These are phyloP conservation scores for Phaeosphaeriaceae sp. DNA, from an alignment of 2,329 filamentous ascomycete species.

Conservation along the genomic window DNA sequence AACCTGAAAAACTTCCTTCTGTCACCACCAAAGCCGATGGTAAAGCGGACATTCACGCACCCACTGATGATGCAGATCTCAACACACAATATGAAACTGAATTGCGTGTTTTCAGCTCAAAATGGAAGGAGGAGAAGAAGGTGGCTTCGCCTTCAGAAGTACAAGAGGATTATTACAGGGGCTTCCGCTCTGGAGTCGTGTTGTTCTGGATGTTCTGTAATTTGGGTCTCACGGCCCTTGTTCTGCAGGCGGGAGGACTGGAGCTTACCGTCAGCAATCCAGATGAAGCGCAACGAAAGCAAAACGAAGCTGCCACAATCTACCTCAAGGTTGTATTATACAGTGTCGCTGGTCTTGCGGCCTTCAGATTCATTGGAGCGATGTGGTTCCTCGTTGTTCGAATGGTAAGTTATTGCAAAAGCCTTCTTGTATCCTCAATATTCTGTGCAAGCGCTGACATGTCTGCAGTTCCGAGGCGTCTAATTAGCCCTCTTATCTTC, in stretches of 20 bases:
- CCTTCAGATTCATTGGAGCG: conserved; percentile 86
- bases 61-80: conserved; percentile 90
- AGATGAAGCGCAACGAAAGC: conserved; percentile 52
- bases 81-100: conserved; percentile 95
- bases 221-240: conserved; percentile 83
- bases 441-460: conserved; percentile 30
- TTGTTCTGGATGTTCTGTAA: conserved; percentile 97
- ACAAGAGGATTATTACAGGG: conserved; percentile 98
- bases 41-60: conserved; percentile 87
- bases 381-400: conserved; percentile 83
- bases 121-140: conserved; percentile 75
- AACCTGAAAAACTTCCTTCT: conserved; percentile 85
- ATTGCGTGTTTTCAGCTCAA: conserved; percentile 73
- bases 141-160: conserved; percentile 69
- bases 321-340: conserved; percentile 89
- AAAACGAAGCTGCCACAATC: conserved; percentile 69
- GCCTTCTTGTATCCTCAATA: neutral
- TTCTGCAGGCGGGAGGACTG: conserved; percentile 84
- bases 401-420: conserved; percentile 40
- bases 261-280: conserved; percentile 56
- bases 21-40: conserved; percentile 92
- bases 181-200: conserved; percentile 90
- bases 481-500: conserved; percentile 17
- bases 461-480: conserved; percentile 58
- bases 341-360: conserved; percentile 82